These are phyloP conservation scores for Emmonsiellopsis sp. DNA, from an alignment of 2,329 filamentous ascomycete genomes.

Conservation along the genomic window DNA sequence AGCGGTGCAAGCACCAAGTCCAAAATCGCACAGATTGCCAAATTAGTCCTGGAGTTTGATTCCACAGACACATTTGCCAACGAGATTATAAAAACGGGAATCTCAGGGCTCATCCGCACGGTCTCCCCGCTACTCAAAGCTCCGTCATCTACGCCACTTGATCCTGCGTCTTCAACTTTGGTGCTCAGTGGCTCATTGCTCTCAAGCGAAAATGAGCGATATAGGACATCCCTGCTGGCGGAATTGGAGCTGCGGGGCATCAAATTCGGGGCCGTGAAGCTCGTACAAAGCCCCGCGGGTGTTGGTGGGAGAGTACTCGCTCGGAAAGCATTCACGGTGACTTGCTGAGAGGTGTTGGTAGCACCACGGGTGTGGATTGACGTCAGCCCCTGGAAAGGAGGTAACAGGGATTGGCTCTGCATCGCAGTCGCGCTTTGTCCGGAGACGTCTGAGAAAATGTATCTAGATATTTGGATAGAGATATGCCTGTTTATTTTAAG, in stretches of 20 bases:
- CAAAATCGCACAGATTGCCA: constrained; percentile 5
- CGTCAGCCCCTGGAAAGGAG: too few species aligned
- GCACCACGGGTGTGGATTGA: too few species aligned
- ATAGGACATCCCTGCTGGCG: background rate
- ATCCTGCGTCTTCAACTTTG: background rate
- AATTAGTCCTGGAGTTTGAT: constrained; percentile 1
- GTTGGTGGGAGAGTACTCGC: background rate
- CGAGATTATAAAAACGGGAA: background rate
- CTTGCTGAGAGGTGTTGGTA: background rate
- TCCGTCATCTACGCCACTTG: background rate
- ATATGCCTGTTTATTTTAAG: too few species aligned
- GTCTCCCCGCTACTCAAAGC: background rate
- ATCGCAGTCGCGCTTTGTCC: too few species aligned
- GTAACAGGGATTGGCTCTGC: too few species aligned
- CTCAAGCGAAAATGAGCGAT: constrained; percentile 1
- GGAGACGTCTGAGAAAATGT: too few species aligned
- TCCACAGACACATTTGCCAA: background rate
- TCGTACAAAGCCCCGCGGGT: background rate
- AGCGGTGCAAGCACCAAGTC: background rate
- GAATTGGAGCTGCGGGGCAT: background rate
- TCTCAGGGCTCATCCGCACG: background rate
- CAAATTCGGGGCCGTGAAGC: constrained; percentile 1
- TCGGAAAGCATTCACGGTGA: background rate
- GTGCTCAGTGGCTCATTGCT: constrained; percentile 4
- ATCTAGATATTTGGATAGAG: too few species aligned